Base-by-base conservation (phyloP, 495 filamentous ascomycete genomes). In the Trichoderma reesei region DNA sequence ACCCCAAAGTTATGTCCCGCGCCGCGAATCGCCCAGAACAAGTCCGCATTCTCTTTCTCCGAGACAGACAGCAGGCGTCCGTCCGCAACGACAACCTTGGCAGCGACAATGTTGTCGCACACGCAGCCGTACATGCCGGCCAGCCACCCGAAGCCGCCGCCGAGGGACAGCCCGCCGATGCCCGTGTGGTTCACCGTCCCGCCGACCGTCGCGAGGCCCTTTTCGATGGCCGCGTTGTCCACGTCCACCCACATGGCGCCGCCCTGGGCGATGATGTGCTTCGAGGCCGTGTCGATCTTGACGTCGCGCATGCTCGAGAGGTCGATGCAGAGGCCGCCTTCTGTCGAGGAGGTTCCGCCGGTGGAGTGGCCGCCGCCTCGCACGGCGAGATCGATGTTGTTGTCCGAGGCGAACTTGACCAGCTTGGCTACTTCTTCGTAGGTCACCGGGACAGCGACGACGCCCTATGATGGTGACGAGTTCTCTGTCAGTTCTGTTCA, bases 101-200 rank as follows among this genome's bases (percentile, higher is more conserved):
- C 77, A 6, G 73, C 72, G 9, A 84, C 66, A 1, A 85, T 74
- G 65, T 79, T 80, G 72, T 85, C 83, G 65, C 83, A 78, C 0
- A 74, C 75, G 11, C 84, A 73, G 13, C 83, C 84, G 64, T 83
- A 71, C 37, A 72, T 65, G 2, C 78, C 78, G 56, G 73, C 75
- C 9, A 86, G 72, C 71, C 76, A 80, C 33, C 83, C 83, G 66
- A 83, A 81, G 3, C 85, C 83, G 0, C 83, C 83, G 5, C 83
- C 83, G 2, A 87, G 72, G 0, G 82, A 85, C 34, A 85, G 68
- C 5, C 85, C 85, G 2, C 83, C 83, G 31, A 86, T 78, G 36
- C 85, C 84, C 31, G 80, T 83, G 64, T 83, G 78, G 66, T 83
- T 83, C 18, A 85, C 82, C 0, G 83, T 86, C 6, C 85, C 85